These are phyloP conservation scores for Dendrobium chrysotoxum DNA, from an alignment of 106 monocot genomes.

Conservation along the genomic window DNA sequence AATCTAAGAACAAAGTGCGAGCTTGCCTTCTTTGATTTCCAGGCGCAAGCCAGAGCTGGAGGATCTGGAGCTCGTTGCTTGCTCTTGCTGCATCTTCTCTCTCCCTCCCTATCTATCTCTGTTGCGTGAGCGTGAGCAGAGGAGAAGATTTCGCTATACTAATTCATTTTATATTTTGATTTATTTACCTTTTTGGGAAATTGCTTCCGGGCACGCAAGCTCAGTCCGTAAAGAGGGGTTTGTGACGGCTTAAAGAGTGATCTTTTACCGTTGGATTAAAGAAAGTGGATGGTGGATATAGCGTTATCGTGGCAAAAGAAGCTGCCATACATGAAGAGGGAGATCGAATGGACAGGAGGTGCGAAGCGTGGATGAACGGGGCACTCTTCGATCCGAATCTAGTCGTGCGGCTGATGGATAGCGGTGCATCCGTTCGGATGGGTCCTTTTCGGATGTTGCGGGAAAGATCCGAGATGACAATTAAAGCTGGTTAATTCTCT, in stretches of 20 bases:
- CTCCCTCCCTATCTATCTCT: background rate
- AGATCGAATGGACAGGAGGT: background rate
- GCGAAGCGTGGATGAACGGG: background rate
- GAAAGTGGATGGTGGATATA: background rate
- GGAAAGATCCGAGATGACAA: no score
- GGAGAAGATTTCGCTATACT: no score
- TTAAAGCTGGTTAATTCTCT: no score
- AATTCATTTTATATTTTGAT: background rate
- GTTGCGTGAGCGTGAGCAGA: background rate
- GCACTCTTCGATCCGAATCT: background rate
- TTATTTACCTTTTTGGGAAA: background rate
- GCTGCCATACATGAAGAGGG: background rate
- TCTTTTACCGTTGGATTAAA: background rate
- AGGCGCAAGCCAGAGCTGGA: background rate
- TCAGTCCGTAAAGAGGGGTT: background rate
- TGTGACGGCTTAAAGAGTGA: background rate
- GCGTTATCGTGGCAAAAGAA: background rate
- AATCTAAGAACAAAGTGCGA: background rate
- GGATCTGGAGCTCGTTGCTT: constrained; percentile 7
- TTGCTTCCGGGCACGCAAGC: background rate
- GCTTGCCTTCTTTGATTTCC: constrained; percentile 7
- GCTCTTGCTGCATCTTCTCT: constrained; percentile 4
- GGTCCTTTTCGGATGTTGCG: no score
- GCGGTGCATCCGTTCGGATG: no score
- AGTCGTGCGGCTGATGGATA: background rate